Percentiles rank a stretch among this genome's conserved stretches.
Conservation (phyloP, 345 rosid species). For the Euphorbia peplus region DNA sequence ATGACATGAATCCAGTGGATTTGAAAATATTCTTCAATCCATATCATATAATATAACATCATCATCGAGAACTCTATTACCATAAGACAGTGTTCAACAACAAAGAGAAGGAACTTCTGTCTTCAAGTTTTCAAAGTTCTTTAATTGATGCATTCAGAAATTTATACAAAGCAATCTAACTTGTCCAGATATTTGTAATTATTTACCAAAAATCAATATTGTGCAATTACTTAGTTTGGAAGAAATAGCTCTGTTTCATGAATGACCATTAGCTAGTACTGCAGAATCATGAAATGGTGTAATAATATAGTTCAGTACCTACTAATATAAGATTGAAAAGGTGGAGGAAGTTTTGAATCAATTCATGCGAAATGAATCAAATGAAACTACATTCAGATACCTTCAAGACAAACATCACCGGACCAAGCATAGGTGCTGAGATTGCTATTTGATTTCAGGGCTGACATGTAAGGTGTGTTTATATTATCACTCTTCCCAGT, state of each 20-base stretch:
- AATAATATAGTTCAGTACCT: background rate
- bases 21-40: background rate
- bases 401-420: conserved; percentile 83
- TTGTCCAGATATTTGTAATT: background rate
- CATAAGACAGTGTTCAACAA: background rate
- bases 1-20: background rate
- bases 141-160: background rate
- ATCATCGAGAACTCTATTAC: background rate
- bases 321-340: background rate
- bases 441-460: conserved; percentile 53
- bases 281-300: background rate
- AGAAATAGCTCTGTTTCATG: background rate
- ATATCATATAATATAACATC: background rate
- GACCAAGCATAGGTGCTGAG: conserved; percentile 69
- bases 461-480: conserved; percentile 64
- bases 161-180: background rate
- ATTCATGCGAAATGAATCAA: background rate
- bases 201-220: background rate
- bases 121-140: conserved; percentile 3
- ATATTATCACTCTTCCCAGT: conserved; percentile 37
- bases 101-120: background rate
- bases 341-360: background rate
- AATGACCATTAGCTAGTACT: background rate
- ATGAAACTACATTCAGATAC: conserved; percentile 34
- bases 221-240: conserved; percentile 4